A percentile compares a stretch with the other conserved stretches of the same genome.
Evolutionary conservation across 176 grass and related monocot species (phyloP).

Genomic region (Bothriochloa decipiens): DNA sequence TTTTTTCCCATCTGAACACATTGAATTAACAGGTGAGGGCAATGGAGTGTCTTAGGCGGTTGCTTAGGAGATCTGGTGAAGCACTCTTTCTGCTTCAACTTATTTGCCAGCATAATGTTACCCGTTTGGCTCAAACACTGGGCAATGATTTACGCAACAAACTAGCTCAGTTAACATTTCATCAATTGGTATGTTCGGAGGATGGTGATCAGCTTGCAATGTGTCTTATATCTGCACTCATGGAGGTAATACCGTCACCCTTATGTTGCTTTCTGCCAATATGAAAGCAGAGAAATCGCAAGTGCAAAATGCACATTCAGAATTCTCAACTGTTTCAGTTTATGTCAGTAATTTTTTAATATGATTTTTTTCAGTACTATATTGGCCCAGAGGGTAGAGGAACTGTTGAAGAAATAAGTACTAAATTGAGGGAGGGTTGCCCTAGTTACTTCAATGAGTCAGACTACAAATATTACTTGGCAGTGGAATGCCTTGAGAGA

Average conservation of each 20-base stretch:
- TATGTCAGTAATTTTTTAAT: constrained; percentile 16
- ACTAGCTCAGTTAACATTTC: constrained; percentile 77
- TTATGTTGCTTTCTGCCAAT: constrained; percentile 1
- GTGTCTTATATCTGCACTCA: constrained; percentile 84
- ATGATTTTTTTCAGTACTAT: constrained; percentile 72
- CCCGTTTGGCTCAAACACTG: constrained; percentile 81
- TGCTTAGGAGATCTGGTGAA: constrained; percentile 95
- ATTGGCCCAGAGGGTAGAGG: constrained; percentile 86
- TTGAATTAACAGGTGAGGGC: constrained; percentile 82
- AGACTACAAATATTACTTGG: constrained; percentile 90
- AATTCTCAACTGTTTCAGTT: constrained; percentile 32
- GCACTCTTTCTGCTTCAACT: constrained; percentile 94
- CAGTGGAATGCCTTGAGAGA: constrained; percentile 93
- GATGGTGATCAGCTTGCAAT: constrained; percentile 84
- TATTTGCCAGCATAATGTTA: constrained; percentile 91
- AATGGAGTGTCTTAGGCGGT: constrained; percentile 96
- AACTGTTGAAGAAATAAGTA: constrained; percentile 89
- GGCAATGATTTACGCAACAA: constrained; percentile 67
- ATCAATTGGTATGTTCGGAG: constrained; percentile 95
- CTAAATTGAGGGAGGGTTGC: constrained; percentile 85
- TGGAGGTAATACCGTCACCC: constrained; percentile 68
- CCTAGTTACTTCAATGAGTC: constrained; percentile 98
- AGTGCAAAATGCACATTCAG: background rate
- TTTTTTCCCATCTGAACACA: background rate
- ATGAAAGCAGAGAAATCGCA: background rate